Evolutionary conservation across 176 grass and related monocot species (phyloP).

Genomic region (Poa annua): DNA sequence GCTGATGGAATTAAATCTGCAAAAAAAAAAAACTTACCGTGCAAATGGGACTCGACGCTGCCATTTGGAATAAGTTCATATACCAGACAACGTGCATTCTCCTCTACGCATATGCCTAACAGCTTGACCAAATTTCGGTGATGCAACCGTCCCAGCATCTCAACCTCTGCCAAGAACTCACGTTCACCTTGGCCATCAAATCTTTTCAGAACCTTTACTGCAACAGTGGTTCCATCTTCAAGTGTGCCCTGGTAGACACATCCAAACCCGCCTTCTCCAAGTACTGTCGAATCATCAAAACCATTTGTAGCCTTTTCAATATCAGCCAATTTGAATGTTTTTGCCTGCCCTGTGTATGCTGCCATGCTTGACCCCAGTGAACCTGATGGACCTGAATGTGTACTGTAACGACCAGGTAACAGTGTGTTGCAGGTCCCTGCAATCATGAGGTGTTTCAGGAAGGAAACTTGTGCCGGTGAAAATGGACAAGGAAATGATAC

Average conservation of each 20-base stretch:
- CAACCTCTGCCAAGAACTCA: constrained; percentile 92
- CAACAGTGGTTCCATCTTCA: constrained; percentile 75
- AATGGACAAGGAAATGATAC: background rate
- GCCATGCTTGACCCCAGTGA: constrained; percentile 76
- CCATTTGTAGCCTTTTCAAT: constrained; percentile 85
- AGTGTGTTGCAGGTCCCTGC: constrained; percentile 65
- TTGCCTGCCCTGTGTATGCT: constrained; percentile 76
- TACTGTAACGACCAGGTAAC: constrained; percentile 62
- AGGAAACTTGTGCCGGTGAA: background rate
- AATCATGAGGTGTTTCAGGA: constrained; percentile 40
- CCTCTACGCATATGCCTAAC: constrained; percentile 90
- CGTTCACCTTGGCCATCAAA: constrained; percentile 77
- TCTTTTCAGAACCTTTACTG: constrained; percentile 96
- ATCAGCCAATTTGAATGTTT: constrained; percentile 69
- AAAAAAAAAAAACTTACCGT: constrained; percentile 67
- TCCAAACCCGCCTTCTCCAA: constrained; percentile 97
- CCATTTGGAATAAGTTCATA: constrained; percentile 99
- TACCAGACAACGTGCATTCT: constrained; percentile 78
- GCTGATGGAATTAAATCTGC: constrained; percentile 18
- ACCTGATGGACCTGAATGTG: constrained; percentile 72
- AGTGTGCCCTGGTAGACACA: constrained; percentile 83
- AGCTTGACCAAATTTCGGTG: constrained; percentile 96
- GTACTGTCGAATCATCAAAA: constrained; percentile 72
- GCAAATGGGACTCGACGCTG: constrained; percentile 95
- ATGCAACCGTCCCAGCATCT: constrained; percentile 97